Evolutionary conservation across 164 flowering plant genomes (phyloP).

Genomic region (Vitis cinerea): DNA sequence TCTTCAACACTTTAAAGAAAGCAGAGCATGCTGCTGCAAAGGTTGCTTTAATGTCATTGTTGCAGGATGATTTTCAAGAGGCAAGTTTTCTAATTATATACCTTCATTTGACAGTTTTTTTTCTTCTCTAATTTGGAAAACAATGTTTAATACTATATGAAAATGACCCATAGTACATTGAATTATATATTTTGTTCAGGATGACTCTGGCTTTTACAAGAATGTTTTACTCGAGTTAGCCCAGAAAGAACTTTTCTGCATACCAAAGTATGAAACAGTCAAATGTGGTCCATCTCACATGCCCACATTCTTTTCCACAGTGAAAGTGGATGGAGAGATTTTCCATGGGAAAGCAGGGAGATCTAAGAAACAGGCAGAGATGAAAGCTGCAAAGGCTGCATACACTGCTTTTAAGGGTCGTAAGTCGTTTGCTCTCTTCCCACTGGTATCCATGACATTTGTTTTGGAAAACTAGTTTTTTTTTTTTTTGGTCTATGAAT

Average conservation of each 20-base stretch:
- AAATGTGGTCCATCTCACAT: constrained; percentile 17
- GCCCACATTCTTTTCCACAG: constrained; percentile 23
- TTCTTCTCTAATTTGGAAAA: no score
- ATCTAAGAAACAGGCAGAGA: constrained; percentile 61
- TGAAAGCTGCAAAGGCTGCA: constrained; percentile 59
- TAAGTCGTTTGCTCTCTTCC: constrained; percentile 21
- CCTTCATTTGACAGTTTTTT: no score
- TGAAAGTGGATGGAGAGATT: constrained; percentile 34
- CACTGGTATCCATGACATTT: not conserved
- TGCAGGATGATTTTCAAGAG: constrained; percentile 22
- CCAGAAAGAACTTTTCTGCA: constrained; percentile 23
- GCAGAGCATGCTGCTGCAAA: constrained; percentile 40
- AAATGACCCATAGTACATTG: no score
- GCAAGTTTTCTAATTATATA: constrained; percentile 10
- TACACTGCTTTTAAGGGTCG: constrained; percentile 36
- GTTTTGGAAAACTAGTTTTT: not conserved
- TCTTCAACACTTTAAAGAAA: constrained; percentile 23
- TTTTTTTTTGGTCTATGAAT: not conserved
- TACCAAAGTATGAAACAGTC: constrained; percentile 28
- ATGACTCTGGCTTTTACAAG: constrained; percentile 23
- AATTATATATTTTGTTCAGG: constrained; percentile 13
- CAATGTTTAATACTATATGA: no score
- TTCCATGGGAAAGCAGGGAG: constrained; percentile 45
- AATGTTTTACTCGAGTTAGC: constrained; percentile 27
- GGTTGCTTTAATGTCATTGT: constrained; percentile 26